Base-by-base conservation (phyloP, 75 land plant genomes). In the Picea sitchensis region DNA sequence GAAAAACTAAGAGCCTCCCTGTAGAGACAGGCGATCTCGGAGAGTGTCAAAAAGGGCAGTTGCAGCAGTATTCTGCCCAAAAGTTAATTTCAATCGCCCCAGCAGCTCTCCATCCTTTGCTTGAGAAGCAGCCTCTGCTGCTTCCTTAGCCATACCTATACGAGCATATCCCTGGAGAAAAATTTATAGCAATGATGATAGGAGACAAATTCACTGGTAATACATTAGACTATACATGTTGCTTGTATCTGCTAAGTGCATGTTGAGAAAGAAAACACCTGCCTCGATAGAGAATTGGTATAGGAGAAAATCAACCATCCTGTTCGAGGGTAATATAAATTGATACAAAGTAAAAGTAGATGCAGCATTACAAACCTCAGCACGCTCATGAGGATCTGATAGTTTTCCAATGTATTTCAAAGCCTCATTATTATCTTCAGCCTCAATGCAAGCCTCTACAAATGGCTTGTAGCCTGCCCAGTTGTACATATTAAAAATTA, bases 81-180 rank as follows among this genome's bases (percentile, higher is more conserved):
- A 98, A 14, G 90, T 94, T 47, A 81, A 60, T 80, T 89, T 97
- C 75, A 97, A 77, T 30, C 98, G 86, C 44, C 96, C 94, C 73
- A 98, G 87, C 79, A 98, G 77, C 79, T 98, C 99, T 54, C 90
- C 86, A 80, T 98, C 98, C 73, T 95, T 95, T 0, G 93, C 89
- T 82, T 98, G 98, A 20, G 99, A 87, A 63, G 94, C 94, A 83
- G 91, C 96, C 64, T 95, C 98, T 47, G 98, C 96, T 80, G 99
- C 99, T 87, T 98, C 99, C 58, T 93, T 95, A 14, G 90, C 90
- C 98, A 98, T 94, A 9, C 98, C 99, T 84, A 95, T 85, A n/a
- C 93, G 92, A 32, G 92, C 94, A 88, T 93, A 98, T 58, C 95
- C 87, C 99, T 98, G 89, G 65, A 68, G 18, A 77, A 62, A 62